Evolutionary conservation across 768 basidiomycete species (phyloP).

Genomic region (Suillus bovinus): DNA sequence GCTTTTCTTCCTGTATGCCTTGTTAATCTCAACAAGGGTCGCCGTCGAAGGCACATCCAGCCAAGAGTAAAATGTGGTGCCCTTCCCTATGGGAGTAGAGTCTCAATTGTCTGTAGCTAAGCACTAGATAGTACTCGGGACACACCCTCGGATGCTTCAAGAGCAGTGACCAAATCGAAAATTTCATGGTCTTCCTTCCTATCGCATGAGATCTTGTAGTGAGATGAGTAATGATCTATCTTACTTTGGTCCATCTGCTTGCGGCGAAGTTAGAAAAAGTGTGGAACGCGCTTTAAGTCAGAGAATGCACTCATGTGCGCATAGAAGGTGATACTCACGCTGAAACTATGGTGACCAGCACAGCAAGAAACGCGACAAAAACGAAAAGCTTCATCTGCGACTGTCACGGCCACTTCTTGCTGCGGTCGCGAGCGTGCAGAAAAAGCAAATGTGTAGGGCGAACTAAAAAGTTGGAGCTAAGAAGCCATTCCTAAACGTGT

Average conservation of each 20-base stretch:
- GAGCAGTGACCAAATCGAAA: slow-evolving; percentile 84
- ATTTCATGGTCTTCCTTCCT: slow-evolving; percentile 91
- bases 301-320: background rate
- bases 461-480: background rate
- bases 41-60: slow-evolving; percentile 79
- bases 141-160: slow-evolving; percentile 79
- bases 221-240: slow-evolving; percentile 9
- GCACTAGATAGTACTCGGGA: slow-evolving; percentile 4
- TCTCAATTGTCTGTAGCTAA: background rate
- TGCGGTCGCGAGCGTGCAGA: background rate
- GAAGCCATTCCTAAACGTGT: too few relatives aligned
- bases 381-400: slow-evolving; percentile 49
- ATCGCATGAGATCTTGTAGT: slow-evolving; percentile 3
- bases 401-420: background rate
- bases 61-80: slow-evolving; percentile 96
- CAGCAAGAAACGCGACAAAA: slow-evolving; percentile 48
- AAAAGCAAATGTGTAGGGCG: background rate
- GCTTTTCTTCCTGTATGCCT: slow-evolving; percentile 91
- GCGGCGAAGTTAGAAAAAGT: background rate
- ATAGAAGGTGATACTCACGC: slow-evolving; percentile 50
- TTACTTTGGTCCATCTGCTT: slow-evolving; percentile 73
- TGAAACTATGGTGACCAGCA: slow-evolving; percentile 51
- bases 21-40: slow-evolving; percentile 72
- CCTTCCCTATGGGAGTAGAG: slow-evolving; percentile 56
- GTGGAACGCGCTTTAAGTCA: background rate